Conservation (phyloP, 208 protist species). For the Crithidia fasciculata region DNA sequence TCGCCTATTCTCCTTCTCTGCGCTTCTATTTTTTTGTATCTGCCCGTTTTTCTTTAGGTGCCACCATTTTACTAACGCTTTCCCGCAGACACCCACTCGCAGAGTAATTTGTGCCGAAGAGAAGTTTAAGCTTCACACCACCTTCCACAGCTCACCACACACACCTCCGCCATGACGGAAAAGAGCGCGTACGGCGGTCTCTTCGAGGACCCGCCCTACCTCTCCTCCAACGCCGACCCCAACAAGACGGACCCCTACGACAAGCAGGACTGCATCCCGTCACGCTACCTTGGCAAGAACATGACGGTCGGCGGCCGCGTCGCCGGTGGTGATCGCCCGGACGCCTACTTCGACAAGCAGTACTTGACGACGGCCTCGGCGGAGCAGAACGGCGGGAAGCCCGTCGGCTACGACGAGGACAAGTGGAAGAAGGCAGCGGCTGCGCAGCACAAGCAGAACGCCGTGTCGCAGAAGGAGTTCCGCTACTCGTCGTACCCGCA, state of each 20-base stretch:
- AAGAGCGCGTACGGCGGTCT: slow-evolving; percentile 86
- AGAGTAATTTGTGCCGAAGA: no score
- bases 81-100: no score
- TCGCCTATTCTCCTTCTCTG: neutral
- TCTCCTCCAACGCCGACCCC: slow-evolving; percentile 71
- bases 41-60: no score
- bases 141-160: neutral
- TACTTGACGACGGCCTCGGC: slow-evolving; percentile 80
- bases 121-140: neutral
- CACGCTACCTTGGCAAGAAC: slow-evolving; percentile 80
- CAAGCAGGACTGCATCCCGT: slow-evolving; percentile 82
- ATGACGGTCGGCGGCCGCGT: slow-evolving; percentile 52
- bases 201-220: slow-evolving; percentile 83
- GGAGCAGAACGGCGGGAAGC: slow-evolving; percentile 78
- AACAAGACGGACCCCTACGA: slow-evolving; percentile 83
- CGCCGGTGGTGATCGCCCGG: slow-evolving; percentile 47
- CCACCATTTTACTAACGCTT: no score
- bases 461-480: slow-evolving; percentile 75
- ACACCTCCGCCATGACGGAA: slow-evolving; percentile 54
- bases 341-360: slow-evolving; percentile 75
- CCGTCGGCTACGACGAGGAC: slow-evolving; percentile 56
- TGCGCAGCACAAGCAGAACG: slow-evolving; percentile 33
- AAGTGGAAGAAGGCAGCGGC: slow-evolving; percentile 37
- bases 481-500: slow-evolving; percentile 70
- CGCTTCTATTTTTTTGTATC: slow-evolving; percentile 6